Conservation (phyloP, 441 rosid species). For the Geranium incanum region DNA sequence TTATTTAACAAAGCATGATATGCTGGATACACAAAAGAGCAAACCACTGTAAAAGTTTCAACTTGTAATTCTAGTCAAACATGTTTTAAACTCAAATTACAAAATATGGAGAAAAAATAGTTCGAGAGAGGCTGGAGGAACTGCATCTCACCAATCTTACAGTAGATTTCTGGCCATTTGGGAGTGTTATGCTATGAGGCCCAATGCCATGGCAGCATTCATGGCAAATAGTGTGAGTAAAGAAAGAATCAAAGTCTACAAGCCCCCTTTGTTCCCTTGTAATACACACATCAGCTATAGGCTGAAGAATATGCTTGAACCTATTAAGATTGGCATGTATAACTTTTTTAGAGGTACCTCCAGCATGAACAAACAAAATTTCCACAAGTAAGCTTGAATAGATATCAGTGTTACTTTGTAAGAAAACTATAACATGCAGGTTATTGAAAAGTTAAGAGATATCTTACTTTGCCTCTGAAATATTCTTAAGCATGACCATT, state of each 20-base stretch:
- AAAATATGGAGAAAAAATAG: slow-evolving; percentile 8
- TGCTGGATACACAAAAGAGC: neutral
- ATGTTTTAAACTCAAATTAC: slow-evolving; percentile 8
- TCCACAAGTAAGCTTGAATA: slow-evolving; percentile 18
- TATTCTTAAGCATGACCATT: slow-evolving; percentile 92
- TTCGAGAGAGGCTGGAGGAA: neutral
- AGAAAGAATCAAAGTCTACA: slow-evolving; percentile 94
- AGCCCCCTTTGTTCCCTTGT: slow-evolving; percentile 58
- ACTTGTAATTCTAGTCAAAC: neutral
- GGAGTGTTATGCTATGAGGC: slow-evolving; percentile 84
- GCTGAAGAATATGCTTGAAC: slow-evolving; percentile 79
- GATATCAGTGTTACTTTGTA: slow-evolving; percentile 4
- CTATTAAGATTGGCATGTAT: slow-evolving; percentile 31
- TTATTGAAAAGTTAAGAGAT: slow-evolving; percentile 18
- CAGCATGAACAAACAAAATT: slow-evolving; percentile 5
- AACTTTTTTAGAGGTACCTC: slow-evolving; percentile 11
- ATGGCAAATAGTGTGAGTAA: slow-evolving; percentile 86
- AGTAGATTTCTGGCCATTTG: slow-evolving; percentile 73
- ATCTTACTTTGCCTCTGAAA: slow-evolving; percentile 76
- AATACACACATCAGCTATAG: slow-evolving; percentile 67
- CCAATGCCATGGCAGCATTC: slow-evolving; percentile 98
- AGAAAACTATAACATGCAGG: slow-evolving; percentile 13
- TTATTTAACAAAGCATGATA: neutral
- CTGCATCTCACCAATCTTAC: slow-evolving; percentile 66
- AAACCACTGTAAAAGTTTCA: neutral